Conservation (phyloP, 805 yeast species). For the Tetrapisispora arboricola region DNA sequence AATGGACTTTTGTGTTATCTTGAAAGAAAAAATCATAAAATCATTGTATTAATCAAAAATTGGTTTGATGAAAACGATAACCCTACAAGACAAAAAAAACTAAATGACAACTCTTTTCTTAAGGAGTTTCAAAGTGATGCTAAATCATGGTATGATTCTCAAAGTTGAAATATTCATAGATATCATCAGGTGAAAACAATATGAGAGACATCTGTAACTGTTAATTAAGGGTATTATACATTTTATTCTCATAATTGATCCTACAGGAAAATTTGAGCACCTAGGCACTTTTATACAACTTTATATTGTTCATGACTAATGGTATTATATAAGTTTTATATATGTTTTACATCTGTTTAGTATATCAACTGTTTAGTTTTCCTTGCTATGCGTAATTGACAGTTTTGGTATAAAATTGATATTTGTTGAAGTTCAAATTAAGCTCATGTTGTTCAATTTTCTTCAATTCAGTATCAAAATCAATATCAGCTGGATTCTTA, state of each 20-base stretch:
- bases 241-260: too few species aligned
- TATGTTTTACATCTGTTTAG: too few species aligned
- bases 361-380: too few species aligned
- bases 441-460: conserved; percentile 53
- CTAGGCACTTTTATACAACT: too few species aligned
- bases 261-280: too few species aligned
- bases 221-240: too few species aligned
- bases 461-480: conserved; percentile 41
- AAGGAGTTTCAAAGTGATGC: conserved; percentile 18
- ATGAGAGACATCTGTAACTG: too few species aligned
- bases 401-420: conserved; percentile 6
- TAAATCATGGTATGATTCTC: neutral
- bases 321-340: too few species aligned
- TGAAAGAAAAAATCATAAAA: conserved; percentile 10
- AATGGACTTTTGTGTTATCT: conserved; percentile 27
- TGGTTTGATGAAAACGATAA: conserved; percentile 18
- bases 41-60: conserved; percentile 19
- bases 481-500: conserved; percentile 39
- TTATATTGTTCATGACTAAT: too few species aligned
- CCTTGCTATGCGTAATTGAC: conserved; percentile 1
- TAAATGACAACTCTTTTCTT: conserved; percentile 8
- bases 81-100: conserved; percentile 1
- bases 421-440: conserved; percentile 15
- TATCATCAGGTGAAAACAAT: neutral
- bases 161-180: too few species aligned